Base-by-base conservation (phyloP, 176 grass and related monocot genomes). In the Zea luxurians region DNA sequence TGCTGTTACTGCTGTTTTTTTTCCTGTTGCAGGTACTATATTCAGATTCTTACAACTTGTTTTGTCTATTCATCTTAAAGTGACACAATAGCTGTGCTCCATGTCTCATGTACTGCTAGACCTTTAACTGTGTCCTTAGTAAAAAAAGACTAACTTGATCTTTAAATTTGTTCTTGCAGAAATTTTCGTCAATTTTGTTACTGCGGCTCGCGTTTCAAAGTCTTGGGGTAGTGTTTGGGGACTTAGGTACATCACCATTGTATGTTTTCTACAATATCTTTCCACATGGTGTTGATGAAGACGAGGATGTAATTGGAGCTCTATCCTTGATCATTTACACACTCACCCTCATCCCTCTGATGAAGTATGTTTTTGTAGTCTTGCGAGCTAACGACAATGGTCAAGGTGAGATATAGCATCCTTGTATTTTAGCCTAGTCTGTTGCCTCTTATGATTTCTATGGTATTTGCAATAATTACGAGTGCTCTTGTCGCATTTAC, bases 261-360 rank as follows among this genome's bases (percentile, higher is more conserved):
- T 97, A 97, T 88, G 93, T 97, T 40, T 97, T 90, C 83, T 86
- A 90, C 62, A 93, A 90, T 74, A 88, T 87, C 65, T 97, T 97
- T 70, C 88, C 93, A 7, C 85, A 83, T 76, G 90, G 88, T 21
- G 70, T 82, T 7, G 62, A 93, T 6, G 61, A 90, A 37, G 61
- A 90, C 27, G 93, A 97, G 68, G 93, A 97, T 84, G 84, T 97
- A 48, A 85, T 90, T 83, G 90, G 90, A 75, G 93, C 88, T 79
- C 86, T 97, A 54, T 97, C 93, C 44, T 79, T 97, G 69, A 93
- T 97, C 79, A 90, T 97, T 83, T 97, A 90, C 68, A 88, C 93
- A 43, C 77, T 97, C 66, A 97, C 93, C 46, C 88, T 97, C 71
- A 82, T 97, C 65, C 87, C 90, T 78, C 85, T 97, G 34, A 81